phyloP scores from a whole-genome alignment of 768 basidiomycete species.

The Termitomyces sp. region DNA sequence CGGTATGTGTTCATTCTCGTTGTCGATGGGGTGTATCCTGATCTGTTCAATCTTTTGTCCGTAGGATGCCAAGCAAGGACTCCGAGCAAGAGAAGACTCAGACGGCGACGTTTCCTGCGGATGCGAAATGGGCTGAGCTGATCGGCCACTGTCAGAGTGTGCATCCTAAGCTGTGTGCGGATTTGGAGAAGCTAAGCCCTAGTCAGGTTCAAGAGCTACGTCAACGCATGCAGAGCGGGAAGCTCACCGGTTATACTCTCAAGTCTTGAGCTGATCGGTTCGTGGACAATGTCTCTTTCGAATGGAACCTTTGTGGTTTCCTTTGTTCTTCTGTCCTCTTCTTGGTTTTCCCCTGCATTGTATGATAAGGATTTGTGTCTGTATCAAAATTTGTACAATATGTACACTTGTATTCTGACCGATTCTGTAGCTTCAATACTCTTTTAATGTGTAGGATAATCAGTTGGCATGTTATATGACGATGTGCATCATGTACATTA shows the following conservation, averaged over 20 bases:
- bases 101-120: constrained; percentile 17
- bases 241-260: constrained; percentile 6
- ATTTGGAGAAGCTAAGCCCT: constrained; percentile 23
- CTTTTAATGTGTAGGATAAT: background rate
- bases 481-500: background rate
- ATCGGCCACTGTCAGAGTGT: constrained; percentile 23
- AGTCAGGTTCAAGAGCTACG: constrained; percentile 27
- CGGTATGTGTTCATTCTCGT: constrained; percentile 15
- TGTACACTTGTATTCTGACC: background rate
- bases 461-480: background rate
- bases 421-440: background rate
- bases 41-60: background rate
- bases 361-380: background rate
- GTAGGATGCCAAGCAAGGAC: constrained; percentile 5
- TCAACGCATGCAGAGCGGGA: constrained; percentile 16
- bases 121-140: constrained; percentile 24
- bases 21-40: background rate
- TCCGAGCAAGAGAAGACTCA: background rate
- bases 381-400: background rate
- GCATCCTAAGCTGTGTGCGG: constrained; percentile 25
- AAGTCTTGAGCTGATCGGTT: background rate
- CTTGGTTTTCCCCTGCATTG: background rate
- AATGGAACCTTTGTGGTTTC: background rate
- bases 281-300: background rate
- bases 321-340: background rate